phyloP scores from a whole-genome alignment of 441 rosid genomes.

The Eruca vesicaria region DNA sequence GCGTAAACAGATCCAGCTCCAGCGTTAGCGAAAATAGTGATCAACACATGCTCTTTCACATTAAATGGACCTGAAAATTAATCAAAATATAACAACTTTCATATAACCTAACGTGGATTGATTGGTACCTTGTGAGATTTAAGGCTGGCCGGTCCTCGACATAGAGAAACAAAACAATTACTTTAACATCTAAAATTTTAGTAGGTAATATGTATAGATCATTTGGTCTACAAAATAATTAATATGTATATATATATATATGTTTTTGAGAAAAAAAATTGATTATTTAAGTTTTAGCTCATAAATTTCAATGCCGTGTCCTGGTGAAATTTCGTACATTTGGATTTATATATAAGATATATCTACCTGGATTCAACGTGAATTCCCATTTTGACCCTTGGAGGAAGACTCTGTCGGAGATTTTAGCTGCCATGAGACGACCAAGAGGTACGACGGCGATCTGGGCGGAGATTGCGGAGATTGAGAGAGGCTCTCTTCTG shows the following conservation, averaged over 20 bases:
- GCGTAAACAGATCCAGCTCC: constrained; percentile 97
- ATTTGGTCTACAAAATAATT: not conserved
- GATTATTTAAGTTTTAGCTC: not conserved
- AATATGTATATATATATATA: not conserved
- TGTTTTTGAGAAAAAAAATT: too few species aligned
- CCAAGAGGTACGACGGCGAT: constrained; percentile 93
- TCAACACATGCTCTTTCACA: constrained; percentile 89
- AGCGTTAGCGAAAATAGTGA: constrained; percentile 90
- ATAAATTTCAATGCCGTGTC: not conserved
- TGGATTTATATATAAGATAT: not conserved
- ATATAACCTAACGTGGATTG: not conserved
- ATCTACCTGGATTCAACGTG: constrained; percentile 60
- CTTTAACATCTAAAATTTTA: not conserved
- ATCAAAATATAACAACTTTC: not conserved
- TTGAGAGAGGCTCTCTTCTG: constrained; percentile 82
- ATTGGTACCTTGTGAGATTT: not conserved
- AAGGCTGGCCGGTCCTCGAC: not conserved
- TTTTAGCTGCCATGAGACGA: constrained; percentile 76
- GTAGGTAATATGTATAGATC: not conserved
- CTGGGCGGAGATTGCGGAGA: constrained; percentile 93
- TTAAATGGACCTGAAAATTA: constrained; percentile 85
- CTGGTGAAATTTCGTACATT: not conserved
- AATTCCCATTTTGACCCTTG: constrained; percentile 70
- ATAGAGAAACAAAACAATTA: not conserved
- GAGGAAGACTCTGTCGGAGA: constrained; percentile 63